Evolutionary conservation across 371 early-diverging fungal species (phyloP), one percentile per base, ranked within the genome.

Genomic region (Syncephalastrum monosporum): DNA sequence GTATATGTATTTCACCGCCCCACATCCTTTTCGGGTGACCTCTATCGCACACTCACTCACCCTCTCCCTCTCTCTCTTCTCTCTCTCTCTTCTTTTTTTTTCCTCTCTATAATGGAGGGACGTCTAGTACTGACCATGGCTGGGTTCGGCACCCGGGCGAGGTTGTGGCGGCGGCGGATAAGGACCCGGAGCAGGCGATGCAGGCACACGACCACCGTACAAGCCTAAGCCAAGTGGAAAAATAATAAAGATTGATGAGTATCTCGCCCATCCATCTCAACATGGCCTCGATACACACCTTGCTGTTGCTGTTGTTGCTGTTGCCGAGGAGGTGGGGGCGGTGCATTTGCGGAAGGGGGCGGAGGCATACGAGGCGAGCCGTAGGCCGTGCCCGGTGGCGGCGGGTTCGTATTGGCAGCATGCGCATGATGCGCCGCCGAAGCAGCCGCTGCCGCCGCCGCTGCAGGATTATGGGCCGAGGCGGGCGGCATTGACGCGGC

Each of bases 111-210:
- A 25, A 14, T 25, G 19, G n/a, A 47, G 44, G 21, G 21, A 16
- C 47, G 46, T 29, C 47, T 29, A 8, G 21, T 53, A 43, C 46
- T 56, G 23, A 59, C 59, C 52, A 53, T 59, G 51, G 10, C 52
- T 53, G 19, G 43, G 57, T 45, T 33, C 38, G 38, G 38, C 38
- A 10, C 38, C 38, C 8, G 5, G 38, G 6, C 38, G 38, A 33
- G 38, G 38, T 10, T 33, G 38, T 33, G 38, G 38, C 6, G 38
- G 55, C 19, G 52, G 51, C 23, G 59, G 52, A 46, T 59, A 59
- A 27, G 59, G 59, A 21, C 59, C 59, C 29, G 59, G 59, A 15
- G 59, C 51, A 14, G 59, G 56, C 19, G 57, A 56, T 13, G 62
- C 52, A 46, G 62, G 62, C 43, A 61, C 53, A 15, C 56, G 48